Evolutionary conservation across 2,329 filamentous ascomycete genomes (phyloP).

Genomic region (Camillea tinctor): DNA sequence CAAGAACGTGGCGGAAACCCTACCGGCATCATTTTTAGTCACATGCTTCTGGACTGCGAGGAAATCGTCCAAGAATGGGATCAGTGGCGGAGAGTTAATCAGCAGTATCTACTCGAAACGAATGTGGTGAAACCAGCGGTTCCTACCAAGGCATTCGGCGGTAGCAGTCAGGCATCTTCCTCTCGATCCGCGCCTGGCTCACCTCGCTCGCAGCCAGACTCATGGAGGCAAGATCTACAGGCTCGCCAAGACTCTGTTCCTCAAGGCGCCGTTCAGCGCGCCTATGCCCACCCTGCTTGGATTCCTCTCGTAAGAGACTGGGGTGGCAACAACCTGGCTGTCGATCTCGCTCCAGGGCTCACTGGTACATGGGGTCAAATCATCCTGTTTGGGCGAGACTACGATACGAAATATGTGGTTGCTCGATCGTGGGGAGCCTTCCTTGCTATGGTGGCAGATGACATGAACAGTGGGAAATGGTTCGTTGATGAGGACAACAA

Average conservation of each 20-base stretch:
- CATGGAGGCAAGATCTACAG: conserved; percentile 84
- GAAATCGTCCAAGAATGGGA: conserved; percentile 98
- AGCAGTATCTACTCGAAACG: conserved; percentile 73
- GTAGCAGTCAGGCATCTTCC: conserved; percentile 65
- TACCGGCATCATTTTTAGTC: conserved; percentile 88
- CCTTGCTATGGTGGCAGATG: conserved; percentile 83
- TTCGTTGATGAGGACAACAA: conserved; percentile 88
- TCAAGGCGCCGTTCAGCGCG: conserved; percentile 81
- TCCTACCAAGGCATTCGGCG: conserved; percentile 71
- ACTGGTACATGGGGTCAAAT: conserved; percentile 93
- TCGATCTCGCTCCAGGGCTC: conserved; percentile 89
- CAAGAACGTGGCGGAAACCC: conserved; percentile 90
- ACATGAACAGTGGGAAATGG: conserved; percentile 85
- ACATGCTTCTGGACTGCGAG: conserved; percentile 96
- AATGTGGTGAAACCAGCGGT: conserved; percentile 58
- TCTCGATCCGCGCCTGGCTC: conserved; percentile 59
- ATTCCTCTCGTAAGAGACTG: conserved; percentile 95
- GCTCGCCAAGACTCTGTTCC: conserved; percentile 86
- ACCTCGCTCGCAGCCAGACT: conserved; percentile 51
- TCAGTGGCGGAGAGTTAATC: conserved; percentile 92
- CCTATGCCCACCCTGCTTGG: conserved; percentile 92
- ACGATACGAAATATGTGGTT: conserved; percentile 97
- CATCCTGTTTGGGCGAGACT: conserved; percentile 94
- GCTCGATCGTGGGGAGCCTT: conserved; percentile 89
- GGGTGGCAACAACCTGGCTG: conserved; percentile 96